These are phyloP conservation scores for Cordyceps fumosorosea DNA, from an alignment of 2,329 filamentous ascomycete genomes.

Conservation along the genomic window DNA sequence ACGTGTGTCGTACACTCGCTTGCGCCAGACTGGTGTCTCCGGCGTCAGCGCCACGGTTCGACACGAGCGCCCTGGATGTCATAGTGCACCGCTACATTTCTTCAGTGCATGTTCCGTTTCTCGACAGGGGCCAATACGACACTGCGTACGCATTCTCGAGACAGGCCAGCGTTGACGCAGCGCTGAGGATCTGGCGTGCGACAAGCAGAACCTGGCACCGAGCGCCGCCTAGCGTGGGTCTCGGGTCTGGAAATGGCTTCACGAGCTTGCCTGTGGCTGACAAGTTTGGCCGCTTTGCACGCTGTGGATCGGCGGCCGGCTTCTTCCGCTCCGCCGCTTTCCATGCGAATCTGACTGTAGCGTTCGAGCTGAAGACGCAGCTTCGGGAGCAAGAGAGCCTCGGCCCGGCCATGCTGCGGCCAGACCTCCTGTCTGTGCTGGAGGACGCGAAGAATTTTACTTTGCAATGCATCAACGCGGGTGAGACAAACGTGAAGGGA, in stretches of 20 bases:
- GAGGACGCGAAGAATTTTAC: conserved; percentile 35
- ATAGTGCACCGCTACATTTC: conserved; percentile 48
- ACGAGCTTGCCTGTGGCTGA: conserved; percentile 8
- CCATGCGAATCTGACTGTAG: conserved; percentile 31
- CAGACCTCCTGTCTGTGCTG: conserved; percentile 37
- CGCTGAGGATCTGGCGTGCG: conserved; percentile 39
- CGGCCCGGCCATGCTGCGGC: conserved; percentile 26
- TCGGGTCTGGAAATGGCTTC: not conserved
- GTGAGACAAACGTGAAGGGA: conserved; percentile 50
- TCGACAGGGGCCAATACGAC: conserved; percentile 31
- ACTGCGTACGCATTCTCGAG: conserved; percentile 44
- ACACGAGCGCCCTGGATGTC: conserved; percentile 40
- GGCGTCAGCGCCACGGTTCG: conserved; percentile 27
- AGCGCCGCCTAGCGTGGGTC: not conserved
- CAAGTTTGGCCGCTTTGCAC: conserved; percentile 23
- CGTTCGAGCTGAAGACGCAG: conserved; percentile 34
- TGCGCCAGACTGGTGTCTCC: conserved; percentile 19
- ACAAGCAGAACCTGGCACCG: conserved; percentile 21
- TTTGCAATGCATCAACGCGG: conserved; percentile 33
- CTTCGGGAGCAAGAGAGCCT: conserved; percentile 35
- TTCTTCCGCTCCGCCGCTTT: conserved; percentile 32
- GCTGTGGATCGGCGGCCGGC: conserved; percentile 32
- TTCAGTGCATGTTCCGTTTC: conserved; percentile 49
- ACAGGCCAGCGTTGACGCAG: conserved; percentile 39
- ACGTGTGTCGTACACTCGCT: conserved; percentile 27